Evolutionary conservation across 768 basidiomycete genomes (phyloP).

Genomic region (Pisolithus marmoratus): DNA sequence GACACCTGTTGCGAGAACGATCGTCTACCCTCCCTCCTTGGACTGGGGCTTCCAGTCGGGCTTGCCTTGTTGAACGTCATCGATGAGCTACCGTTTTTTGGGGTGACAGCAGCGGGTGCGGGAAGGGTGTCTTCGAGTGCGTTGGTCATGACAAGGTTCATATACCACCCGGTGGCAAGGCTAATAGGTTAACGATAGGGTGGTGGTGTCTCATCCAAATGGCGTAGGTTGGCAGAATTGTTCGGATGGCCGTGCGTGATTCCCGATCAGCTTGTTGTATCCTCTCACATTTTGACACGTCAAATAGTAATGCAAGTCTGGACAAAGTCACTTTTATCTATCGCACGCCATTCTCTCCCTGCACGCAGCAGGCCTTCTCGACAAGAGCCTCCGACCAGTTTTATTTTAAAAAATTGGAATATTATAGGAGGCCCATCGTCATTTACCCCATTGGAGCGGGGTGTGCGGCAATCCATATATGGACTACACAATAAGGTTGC

Average conservation of each 20-base stretch:
- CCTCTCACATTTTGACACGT: no score
- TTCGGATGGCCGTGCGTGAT: no score
- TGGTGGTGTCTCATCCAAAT: not conserved
- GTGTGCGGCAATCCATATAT: no score
- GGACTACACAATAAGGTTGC: no score
- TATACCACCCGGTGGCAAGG: not conserved
- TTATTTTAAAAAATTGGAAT: no score
- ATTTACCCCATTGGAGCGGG: no score
- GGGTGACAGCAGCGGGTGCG: not conserved
- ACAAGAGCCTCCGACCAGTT: not conserved
- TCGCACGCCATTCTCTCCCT: not conserved
- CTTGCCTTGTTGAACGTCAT: not conserved
- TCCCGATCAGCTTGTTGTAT: no score
- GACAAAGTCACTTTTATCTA: no score
- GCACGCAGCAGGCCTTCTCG: not conserved
- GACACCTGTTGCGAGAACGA: constrained; percentile 8
- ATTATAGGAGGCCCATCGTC: no score
- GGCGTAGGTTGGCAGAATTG: not conserved
- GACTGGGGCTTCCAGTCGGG: not conserved
- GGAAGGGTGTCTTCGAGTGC: not conserved
- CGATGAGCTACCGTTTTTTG: not conserved
- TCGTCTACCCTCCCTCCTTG: not conserved
- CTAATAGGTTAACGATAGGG: not conserved
- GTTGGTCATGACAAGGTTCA: not conserved
- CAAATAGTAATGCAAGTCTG: no score